These are phyloP conservation scores for Ophiostoma montium DNA, from an alignment of 2,329 filamentous ascomycete genomes.

Conservation along the genomic window DNA sequence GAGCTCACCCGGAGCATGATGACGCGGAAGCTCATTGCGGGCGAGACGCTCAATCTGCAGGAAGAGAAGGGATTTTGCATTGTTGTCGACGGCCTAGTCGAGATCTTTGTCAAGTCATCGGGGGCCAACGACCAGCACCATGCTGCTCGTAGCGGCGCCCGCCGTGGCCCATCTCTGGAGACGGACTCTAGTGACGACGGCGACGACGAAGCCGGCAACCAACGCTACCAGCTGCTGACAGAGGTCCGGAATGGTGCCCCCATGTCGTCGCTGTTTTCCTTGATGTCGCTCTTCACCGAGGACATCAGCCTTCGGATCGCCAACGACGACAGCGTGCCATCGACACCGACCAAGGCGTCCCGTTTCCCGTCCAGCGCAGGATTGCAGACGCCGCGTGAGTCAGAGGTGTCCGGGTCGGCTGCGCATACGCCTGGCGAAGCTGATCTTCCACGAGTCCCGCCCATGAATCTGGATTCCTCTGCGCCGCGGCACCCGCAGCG, in stretches of 20 bases:
- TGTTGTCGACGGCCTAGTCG: constrained; percentile 88
- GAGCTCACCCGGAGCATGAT: constrained; percentile 97
- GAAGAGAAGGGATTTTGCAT: constrained; percentile 97
- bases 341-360: constrained; percentile 16
- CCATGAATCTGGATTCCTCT: constrained; percentile 51
- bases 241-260: constrained; percentile 96
- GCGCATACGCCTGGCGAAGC: constrained; percentile 16
- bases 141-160: constrained; percentile 17
- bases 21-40: constrained; percentile 87
- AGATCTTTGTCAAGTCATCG: constrained; percentile 94
- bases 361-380: constrained; percentile 18
- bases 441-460: constrained; percentile 51
- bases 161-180: constrained; percentile 27
- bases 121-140: constrained; percentile 24
- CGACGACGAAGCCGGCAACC: constrained; percentile 40
- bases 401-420: constrained; percentile 9
- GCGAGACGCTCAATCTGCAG: constrained; percentile 86
- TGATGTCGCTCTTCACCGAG: constrained; percentile 92
- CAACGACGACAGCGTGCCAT: constrained; percentile 40
- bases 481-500: constrained; percentile 21
- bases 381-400: constrained; percentile 20
- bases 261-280: constrained; percentile 97
- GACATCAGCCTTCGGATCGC: constrained; percentile 68
- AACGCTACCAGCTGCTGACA: constrained; percentile 87
- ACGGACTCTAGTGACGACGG: constrained; percentile 36